Percentiles rank a stretch among this genome's conserved stretches.
Conservation (phyloP, 2,329 filamentous ascomycete species). For the Hypoxylon sp. region DNA sequence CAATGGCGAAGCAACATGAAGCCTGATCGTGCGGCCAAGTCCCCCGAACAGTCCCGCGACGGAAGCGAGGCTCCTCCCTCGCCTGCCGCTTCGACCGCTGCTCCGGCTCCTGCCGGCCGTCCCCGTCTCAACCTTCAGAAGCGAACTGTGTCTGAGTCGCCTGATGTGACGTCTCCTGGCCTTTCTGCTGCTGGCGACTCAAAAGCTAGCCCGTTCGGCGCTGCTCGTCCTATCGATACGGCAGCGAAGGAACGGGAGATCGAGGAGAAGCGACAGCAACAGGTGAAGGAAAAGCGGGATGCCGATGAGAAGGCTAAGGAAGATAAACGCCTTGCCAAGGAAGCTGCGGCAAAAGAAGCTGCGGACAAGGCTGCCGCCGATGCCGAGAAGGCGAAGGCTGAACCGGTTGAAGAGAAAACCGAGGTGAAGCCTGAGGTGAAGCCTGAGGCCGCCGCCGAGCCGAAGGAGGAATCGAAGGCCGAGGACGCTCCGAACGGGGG, state of each 20-base stretch:
- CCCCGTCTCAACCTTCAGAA: constrained; percentile 90
- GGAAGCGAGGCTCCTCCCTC: constrained; percentile 80
- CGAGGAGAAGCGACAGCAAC: constrained; percentile 83
- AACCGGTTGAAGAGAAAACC: constrained; percentile 46
- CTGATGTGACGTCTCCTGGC: constrained; percentile 61
- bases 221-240: constrained; percentile 92
- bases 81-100: constrained; percentile 58
- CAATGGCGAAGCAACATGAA: constrained; percentile 94
- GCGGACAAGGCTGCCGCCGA: constrained; percentile 36
- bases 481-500: constrained; percentile 43
- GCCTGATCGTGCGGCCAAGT: constrained; percentile 73
- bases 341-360: constrained; percentile 22
- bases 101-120: constrained; percentile 67
- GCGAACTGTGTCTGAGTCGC: constrained; percentile 83
- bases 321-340: constrained; percentile 60
- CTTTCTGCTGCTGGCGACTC: constrained; percentile 65
- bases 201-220: constrained; percentile 93
- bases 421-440: no score
- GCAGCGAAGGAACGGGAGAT: constrained; percentile 87
- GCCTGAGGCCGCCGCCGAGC: constrained; percentile 47
- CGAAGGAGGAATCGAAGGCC: constrained; percentile 42
- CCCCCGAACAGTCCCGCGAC: constrained; percentile 74
- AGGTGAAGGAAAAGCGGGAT: constrained; percentile 73
- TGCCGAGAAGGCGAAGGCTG: constrained; percentile 43
- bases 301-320: constrained; percentile 63